Percentiles rank a stretch among this genome's conserved stretches.
phyloP scores from a whole-genome alignment of 192 early-diverging fungal genomes.

The Coemansia erecta region DNA sequence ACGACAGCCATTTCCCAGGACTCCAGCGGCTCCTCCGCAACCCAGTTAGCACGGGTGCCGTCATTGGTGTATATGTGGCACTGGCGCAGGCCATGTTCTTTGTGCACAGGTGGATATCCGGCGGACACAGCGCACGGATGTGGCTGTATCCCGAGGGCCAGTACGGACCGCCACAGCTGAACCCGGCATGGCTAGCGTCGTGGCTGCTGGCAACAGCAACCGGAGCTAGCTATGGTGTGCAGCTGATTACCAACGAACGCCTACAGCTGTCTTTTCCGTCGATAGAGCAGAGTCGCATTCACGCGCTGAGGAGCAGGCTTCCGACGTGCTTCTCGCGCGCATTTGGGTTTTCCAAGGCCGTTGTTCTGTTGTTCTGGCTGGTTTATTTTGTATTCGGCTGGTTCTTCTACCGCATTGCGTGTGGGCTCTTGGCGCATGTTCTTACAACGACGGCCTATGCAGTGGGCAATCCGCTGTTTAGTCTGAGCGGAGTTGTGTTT shows the following conservation, averaged over 20 bases:
- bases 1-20: conserved; percentile 39
- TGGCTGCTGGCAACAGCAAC: conserved; percentile 25
- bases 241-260: conserved; percentile 37
- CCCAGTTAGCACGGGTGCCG: conserved; percentile 16
- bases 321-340: conserved; percentile 29
- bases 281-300: conserved; percentile 45
- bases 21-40: conserved; percentile 48
- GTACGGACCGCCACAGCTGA: conserved; percentile 50
- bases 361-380: conserved; percentile 36
- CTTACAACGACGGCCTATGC: conserved; percentile 43
- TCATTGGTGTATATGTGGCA: conserved; percentile 13
- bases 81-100: conserved; percentile 25
- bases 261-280: conserved; percentile 46
- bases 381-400: conserved; percentile 47
- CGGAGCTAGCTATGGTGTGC: conserved; percentile 25
- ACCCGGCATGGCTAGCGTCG: conserved; percentile 42
- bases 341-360: conserved; percentile 23
- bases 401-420: conserved; percentile 38
- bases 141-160: conserved; percentile 50
- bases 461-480: conserved; percentile 45
- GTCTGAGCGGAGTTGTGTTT: conserved; percentile 21
- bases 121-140: conserved; percentile 22
- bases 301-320: conserved; percentile 44
- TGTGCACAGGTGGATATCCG: conserved; percentile 34
- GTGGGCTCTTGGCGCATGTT: conserved; percentile 25